These are phyloP conservation scores for Scleroderma citrinum DNA, from an alignment of 768 basidiomycete genomes.

Conservation along the genomic window DNA sequence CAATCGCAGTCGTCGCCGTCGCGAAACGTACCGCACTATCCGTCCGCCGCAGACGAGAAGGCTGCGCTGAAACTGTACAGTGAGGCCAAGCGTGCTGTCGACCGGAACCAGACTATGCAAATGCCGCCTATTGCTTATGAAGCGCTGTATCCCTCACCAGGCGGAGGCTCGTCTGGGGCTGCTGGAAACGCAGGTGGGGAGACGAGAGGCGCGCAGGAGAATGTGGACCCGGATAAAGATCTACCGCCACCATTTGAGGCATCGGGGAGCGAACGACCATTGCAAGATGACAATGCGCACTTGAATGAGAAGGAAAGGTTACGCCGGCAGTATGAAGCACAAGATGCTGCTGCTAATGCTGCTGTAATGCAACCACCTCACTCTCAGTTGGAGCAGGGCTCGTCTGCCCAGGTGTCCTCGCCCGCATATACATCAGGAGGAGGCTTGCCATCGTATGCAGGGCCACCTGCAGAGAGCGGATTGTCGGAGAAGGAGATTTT, in stretches of 20 bases:
- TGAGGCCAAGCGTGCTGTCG: conserved; percentile 67
- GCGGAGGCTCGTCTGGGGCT: conserved; percentile 15
- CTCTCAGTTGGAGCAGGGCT: conserved; percentile 2
- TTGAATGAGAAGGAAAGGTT: conserved; percentile 65
- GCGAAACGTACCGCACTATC: conserved; percentile 40
- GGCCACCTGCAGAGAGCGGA: conserved; percentile 16
- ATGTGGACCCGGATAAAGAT: conserved; percentile 23
- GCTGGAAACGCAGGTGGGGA: conserved; percentile 6
- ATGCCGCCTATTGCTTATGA: conserved; percentile 53
- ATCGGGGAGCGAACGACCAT: conserved; percentile 29
- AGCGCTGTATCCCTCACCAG: conserved; percentile 44
- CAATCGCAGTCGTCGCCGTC: conserved; percentile 22
- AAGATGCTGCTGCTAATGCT: conserved; percentile 50
- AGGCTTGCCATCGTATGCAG: conserved; percentile 19
- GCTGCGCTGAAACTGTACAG: conserved; percentile 61
- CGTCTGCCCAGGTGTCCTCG: conserved; percentile 9
- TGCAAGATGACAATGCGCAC: conserved; percentile 24
- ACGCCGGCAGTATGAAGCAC: conserved; percentile 57
- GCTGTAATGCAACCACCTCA: neutral
- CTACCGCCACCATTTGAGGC: conserved; percentile 53
- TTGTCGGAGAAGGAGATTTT: conserved; percentile 54
- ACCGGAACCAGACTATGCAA: conserved; percentile 43
- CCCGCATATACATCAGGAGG: conserved; percentile 11
- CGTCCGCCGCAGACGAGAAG: conserved; percentile 71
- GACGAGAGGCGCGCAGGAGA: conserved; percentile 14